phyloP scores from a whole-genome alignment of 2,329 filamentous ascomycete species.

The Cercospora beticola region DNA sequence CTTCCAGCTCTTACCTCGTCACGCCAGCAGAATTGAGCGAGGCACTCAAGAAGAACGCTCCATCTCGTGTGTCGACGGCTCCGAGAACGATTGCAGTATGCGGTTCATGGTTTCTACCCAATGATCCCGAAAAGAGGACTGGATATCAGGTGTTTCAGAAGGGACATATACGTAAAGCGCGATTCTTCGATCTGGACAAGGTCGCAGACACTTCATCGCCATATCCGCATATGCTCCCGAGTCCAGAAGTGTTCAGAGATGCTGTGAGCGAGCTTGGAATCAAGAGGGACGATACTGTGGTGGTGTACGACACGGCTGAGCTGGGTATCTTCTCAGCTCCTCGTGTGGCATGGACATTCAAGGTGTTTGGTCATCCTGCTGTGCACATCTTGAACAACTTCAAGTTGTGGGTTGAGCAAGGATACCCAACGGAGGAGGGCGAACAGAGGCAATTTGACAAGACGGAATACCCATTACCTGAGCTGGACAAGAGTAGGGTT shows the following conservation, averaged over 20 bases:
- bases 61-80: slow-evolving; percentile 74
- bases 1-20: slow-evolving; percentile 80
- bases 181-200: slow-evolving; percentile 95
- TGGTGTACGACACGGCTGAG: slow-evolving; percentile 91
- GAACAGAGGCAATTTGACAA: slow-evolving; percentile 53
- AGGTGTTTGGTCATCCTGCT: slow-evolving; percentile 81
- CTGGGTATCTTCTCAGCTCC: slow-evolving; percentile 92
- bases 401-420: slow-evolving; percentile 84
- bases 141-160: slow-evolving; percentile 79
- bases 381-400: slow-evolving; percentile 97
- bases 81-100: slow-evolving; percentile 86
- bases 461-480: slow-evolving; percentile 46
- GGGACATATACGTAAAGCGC: slow-evolving; percentile 80
- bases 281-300: slow-evolving; percentile 79
- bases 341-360: slow-evolving; percentile 88
- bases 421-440: slow-evolving; percentile 78
- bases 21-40: slow-evolving; percentile 77
- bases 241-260: slow-evolving; percentile 73
- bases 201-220: slow-evolving; percentile 83
- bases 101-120: slow-evolving; percentile 94
- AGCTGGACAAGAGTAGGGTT: slow-evolving; percentile 61
- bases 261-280: slow-evolving; percentile 91
- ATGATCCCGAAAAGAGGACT: slow-evolving; percentile 70
- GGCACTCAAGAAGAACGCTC: slow-evolving; percentile 78
- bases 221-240: slow-evolving; percentile 96